Evolutionary conservation across 306 rosid genomes (phyloP).

Genomic region (Fagus crenata): DNA sequence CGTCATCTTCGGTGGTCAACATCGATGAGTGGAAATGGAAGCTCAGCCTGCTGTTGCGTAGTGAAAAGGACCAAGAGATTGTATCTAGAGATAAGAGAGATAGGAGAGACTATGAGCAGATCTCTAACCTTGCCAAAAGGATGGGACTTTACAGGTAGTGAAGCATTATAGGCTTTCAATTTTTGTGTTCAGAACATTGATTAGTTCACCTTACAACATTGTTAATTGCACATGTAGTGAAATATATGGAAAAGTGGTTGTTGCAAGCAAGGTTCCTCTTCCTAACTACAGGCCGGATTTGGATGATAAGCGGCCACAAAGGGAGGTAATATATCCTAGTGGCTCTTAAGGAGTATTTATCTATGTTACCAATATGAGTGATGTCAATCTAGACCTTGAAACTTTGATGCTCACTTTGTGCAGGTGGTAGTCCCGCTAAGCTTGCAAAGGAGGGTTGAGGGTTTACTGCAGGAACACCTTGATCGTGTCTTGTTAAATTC

Average conservation of each 20-base stretch:
- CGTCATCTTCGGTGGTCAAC: conserved; percentile 88
- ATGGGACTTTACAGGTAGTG: conserved; percentile 82
- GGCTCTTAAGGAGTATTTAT: conserved; percentile 3
- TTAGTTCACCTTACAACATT: conserved; percentile 18
- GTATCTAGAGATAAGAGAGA: conserved; percentile 82
- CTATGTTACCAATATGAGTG: conserved; percentile 7
- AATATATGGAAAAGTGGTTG: conserved; percentile 86
- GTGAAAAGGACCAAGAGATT: conserved; percentile 87
- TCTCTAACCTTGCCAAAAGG: conserved; percentile 86
- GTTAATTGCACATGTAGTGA: conserved; percentile 44
- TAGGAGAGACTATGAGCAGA: conserved; percentile 93
- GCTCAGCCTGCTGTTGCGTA: conserved; percentile 79
- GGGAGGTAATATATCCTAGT: conserved; percentile 64
- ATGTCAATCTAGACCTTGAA: conserved; percentile 20
- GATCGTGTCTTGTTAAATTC: conserved; percentile 62
- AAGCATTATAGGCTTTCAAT: conserved; percentile 8
- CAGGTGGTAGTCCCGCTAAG: conserved; percentile 85
- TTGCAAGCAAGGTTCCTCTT: conserved; percentile 96
- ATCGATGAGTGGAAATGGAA: conserved; percentile 99
- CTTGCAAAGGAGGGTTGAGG: conserved; percentile 94
- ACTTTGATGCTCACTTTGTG: conserved; percentile 19
- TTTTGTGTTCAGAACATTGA: conserved; percentile 3
- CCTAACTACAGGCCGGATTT: conserved; percentile 96
- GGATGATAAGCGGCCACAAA: conserved; percentile 98
- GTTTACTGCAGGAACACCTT: conserved; percentile 83